These are phyloP conservation scores for Logfia minima DNA, from an alignment of 129 eudicot genomes.

Conservation along the genomic window DNA sequence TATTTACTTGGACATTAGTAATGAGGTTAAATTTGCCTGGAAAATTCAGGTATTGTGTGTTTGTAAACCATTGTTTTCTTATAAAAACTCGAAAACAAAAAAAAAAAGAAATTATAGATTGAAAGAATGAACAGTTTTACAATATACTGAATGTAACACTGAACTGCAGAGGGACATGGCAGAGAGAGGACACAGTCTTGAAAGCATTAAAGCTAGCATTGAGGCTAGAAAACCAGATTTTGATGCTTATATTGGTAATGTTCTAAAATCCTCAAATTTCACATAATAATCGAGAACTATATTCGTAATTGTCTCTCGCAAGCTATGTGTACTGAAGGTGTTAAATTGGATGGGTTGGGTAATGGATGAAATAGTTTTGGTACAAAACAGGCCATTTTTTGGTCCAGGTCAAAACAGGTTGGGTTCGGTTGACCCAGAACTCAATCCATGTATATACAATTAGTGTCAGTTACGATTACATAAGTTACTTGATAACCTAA, in stretches of 20 bases:
- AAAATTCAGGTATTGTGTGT: constrained; percentile 75
- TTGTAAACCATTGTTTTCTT: neutral
- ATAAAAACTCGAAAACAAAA: neutral
- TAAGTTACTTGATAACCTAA: neutral
- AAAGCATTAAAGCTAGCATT: constrained; percentile 92
- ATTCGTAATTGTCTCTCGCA: neutral
- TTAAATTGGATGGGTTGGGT: neutral
- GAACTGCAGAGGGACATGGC: constrained; percentile 91
- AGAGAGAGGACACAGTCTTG: constrained; percentile 98
- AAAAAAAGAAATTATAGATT: neutral
- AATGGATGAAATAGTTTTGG: neutral
- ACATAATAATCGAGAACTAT: neutral
- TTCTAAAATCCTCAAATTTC: neutral
- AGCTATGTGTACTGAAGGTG: neutral
- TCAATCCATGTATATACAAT: neutral
- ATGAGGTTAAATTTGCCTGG: constrained; percentile 97
- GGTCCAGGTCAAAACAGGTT: neutral
- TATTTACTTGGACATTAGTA: constrained; percentile 93
- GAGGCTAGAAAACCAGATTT: constrained; percentile 97
- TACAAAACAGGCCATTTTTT: neutral
- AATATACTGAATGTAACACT: neutral
- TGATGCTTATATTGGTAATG: constrained; percentile 87
- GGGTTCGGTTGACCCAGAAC: neutral
- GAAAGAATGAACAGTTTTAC: neutral
- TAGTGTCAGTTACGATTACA: neutral